Conservation (phyloP, 2,329 filamentous ascomycete species). For the Fusarium cicatricum region DNA sequence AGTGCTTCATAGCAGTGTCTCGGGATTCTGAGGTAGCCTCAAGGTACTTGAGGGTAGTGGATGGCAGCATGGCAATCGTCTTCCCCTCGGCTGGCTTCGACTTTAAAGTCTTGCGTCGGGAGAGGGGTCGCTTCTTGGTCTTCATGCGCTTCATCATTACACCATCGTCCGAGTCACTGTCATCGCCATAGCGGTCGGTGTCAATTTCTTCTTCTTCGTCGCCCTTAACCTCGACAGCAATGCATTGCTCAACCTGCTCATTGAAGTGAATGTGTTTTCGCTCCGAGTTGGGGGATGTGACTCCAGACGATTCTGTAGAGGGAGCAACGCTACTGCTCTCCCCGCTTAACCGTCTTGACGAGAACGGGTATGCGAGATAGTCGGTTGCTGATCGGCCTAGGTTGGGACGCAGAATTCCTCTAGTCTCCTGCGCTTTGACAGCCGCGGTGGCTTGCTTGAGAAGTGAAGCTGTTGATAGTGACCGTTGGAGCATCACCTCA, state of each 20-base stretch:
- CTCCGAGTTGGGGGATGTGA: slow-evolving; percentile 68
- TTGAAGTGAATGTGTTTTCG: slow-evolving; percentile 95
- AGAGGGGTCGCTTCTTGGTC: slow-evolving; percentile 62
- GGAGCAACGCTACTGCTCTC: slow-evolving; percentile 70
- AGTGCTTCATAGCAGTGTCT: slow-evolving; percentile 70
- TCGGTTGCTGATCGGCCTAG: slow-evolving; percentile 74
- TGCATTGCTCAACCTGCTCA: slow-evolving; percentile 94
- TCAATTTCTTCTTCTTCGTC: slow-evolving; percentile 76
- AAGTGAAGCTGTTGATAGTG: slow-evolving; percentile 85
- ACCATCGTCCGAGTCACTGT: slow-evolving; percentile 78
- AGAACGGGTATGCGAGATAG: slow-evolving; percentile 70
- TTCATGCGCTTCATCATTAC: slow-evolving; percentile 81
- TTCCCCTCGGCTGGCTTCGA: slow-evolving; percentile 71
- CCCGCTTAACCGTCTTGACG: slow-evolving; percentile 66
- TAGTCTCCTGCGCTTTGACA: slow-evolving; percentile 80
- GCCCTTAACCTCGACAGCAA: slow-evolving; percentile 87
- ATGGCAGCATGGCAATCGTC: slow-evolving; percentile 87
- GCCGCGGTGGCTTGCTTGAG: slow-evolving; percentile 89
- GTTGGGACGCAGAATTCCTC: slow-evolving; percentile 59
- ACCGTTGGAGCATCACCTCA: slow-evolving; percentile 91
- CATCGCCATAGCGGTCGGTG: slow-evolving; percentile 60
- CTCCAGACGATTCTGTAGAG: slow-evolving; percentile 76
- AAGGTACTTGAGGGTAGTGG: slow-evolving; percentile 86
- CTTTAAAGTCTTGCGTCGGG: slow-evolving; percentile 49
- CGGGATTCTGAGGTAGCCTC: slow-evolving; percentile 76